Conservation (phyloP, 257 asterid genomes). For the Henckelia pumila region DNA sequence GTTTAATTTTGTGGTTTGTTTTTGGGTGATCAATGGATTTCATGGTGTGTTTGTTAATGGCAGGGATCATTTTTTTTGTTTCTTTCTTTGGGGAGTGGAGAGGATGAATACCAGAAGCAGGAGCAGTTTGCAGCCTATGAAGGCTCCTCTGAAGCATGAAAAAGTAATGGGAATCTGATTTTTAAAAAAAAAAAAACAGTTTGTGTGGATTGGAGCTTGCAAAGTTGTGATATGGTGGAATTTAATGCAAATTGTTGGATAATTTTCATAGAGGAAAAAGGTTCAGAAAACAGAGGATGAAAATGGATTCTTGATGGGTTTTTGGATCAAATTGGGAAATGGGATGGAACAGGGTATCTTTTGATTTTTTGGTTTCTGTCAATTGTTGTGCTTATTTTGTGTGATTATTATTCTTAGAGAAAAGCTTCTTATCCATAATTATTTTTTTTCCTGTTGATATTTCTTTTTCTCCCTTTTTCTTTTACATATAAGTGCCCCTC, state of each 20-base stretch:
- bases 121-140: constrained; percentile 58
- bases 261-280: constrained; percentile 18
- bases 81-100: constrained; percentile 32
- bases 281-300: constrained; percentile 25
- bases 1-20: not conserved
- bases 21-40: constrained; percentile 9
- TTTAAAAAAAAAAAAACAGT: not conserved
- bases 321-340: constrained; percentile 10
- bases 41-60: constrained; percentile 36
- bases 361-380: not conserved
- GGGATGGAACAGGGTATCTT: not conserved
- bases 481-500: constrained; percentile 15
- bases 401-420: constrained; percentile 27
- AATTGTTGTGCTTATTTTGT: constrained; percentile 21
- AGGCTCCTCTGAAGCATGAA: constrained; percentile 39
- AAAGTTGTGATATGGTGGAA: not conserved
- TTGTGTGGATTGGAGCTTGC: constrained; percentile 3
- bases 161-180: constrained; percentile 36
- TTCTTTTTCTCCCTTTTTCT: constrained; percentile 24
- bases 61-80: constrained; percentile 37
- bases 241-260: not conserved
- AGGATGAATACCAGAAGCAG: constrained; percentile 58
- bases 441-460: not conserved
- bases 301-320: constrained; percentile 26
- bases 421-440: constrained; percentile 32